Conservation (phyloP, 2,329 filamentous ascomycete species). For the Proliferodiscus dingleyae region DNA sequence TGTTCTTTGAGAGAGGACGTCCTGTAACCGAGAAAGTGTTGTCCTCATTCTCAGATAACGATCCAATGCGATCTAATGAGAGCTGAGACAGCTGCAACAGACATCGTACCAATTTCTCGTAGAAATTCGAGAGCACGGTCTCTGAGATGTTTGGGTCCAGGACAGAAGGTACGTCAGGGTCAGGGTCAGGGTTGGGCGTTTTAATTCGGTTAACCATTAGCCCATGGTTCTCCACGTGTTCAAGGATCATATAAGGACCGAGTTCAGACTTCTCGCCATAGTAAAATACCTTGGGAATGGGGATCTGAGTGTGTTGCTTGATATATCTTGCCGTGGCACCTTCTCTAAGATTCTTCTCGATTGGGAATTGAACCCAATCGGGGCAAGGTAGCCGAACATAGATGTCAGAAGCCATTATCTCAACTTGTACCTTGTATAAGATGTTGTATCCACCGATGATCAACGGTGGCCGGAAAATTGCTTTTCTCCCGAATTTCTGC, state of each 20-base stretch:
- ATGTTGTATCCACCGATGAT: constrained; percentile 20
- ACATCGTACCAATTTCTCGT: background rate
- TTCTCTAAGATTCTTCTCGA: constrained; percentile 15
- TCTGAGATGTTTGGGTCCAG: constrained; percentile 25
- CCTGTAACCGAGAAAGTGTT: background rate
- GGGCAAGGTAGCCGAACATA: constrained; percentile 12
- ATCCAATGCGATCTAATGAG: constrained; percentile 4
- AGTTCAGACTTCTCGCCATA: constrained; percentile 13
- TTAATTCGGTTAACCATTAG: constrained; percentile 28
- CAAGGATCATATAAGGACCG: constrained; percentile 16
- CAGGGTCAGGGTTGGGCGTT: constrained; percentile 22
- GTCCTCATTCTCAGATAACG: background rate
- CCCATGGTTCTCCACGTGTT: constrained; percentile 28
- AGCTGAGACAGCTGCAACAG: constrained; percentile 4
- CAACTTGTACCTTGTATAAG: constrained; percentile 18
- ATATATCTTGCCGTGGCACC: constrained; percentile 12
- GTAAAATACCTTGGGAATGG: constrained; percentile 12
- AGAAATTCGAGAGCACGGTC: constrained; percentile 1
- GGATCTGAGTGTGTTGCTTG: constrained; percentile 11
- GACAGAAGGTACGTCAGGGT: constrained; percentile 29
- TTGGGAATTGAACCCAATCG: constrained; percentile 10
- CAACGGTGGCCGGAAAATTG: constrained; percentile 14
- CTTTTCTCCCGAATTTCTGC: constrained; percentile 15
- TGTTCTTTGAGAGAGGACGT: background rate
- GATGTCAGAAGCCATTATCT: constrained; percentile 11